Base-by-base conservation (phyloP, 495 filamentous ascomycete species). In the Bathelium albidoporum region DNA sequence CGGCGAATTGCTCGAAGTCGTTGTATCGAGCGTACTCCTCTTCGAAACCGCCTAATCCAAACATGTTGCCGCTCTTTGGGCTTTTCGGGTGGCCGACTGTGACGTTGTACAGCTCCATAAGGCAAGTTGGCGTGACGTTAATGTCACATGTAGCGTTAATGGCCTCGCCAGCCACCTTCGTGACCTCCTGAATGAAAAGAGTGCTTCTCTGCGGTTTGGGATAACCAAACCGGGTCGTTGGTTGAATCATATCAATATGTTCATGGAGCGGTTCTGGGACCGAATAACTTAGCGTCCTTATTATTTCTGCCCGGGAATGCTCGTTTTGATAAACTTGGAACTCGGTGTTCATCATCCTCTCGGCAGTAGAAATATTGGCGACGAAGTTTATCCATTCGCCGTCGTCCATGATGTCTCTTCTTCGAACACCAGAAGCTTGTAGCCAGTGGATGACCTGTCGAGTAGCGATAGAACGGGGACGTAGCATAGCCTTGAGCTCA, bases 261-360 rank as follows among this genome's bases (percentile, higher is more conserved):
- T 69, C 60, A 26, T 70, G 70, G 28, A 90, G 70, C 5, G 78
- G 70, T 59, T 82, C 78, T 0, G 87, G 87, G 3, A 90, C 77
- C 12, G 83, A 85, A 74, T 89, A 89, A 45, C 77, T 68, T n/a
- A 81, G 81, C 3, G 86, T 83, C 12, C 86, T 79, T 32, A 73
- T 64, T 64, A 70, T 74, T 49, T 65, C 63, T 26, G 36, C 58
- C n/a, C 43, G 26, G 18, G 53, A 45, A 12, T 62, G 20, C 1
- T 62, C 66, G 34, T 68, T 61, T 3, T 22, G 66, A 64, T 74
- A 75, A 16, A 68, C 65, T 22, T 64, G 66, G 66, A 73, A 75
- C 9, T 62, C 65, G n/a, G 73, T 70, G 60, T 71, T 64, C 55
- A 75, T 62, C 66, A 75, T 67, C 62, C 65, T 65, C 63, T 75